Evolutionary conservation across 148 eudicot species (phyloP).

Genomic region (Camellia sinensis): DNA sequence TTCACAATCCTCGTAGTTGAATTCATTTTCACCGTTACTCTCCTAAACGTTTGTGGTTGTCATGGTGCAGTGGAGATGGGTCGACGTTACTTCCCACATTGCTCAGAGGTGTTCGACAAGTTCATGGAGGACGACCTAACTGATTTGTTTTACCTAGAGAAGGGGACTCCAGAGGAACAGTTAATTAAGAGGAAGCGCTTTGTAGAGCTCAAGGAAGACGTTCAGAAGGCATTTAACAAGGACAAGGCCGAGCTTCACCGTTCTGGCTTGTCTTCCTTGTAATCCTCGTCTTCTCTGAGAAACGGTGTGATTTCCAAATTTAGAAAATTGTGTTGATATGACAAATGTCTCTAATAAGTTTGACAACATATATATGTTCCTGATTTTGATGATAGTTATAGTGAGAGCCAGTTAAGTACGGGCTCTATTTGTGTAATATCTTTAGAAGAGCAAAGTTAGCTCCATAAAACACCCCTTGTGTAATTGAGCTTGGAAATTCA

Average conservation of each 20-base stretch:
- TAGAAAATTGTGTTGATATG: slow-evolving; percentile 15
- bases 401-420: no score
- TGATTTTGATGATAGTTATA: slow-evolving; percentile 8
- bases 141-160: slow-evolving; percentile 35
- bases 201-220: slow-evolving; percentile 46
- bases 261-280: slow-evolving; percentile 33
- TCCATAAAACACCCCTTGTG: no score
- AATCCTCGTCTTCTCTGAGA: slow-evolving; percentile 21
- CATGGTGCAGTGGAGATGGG: slow-evolving; percentile 43
- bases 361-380: neutral
- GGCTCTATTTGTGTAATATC: no score
- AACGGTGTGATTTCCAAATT: slow-evolving; percentile 15
- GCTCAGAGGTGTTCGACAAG: slow-evolving; percentile 48
- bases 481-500: no score
- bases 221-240: slow-evolving; percentile 46
- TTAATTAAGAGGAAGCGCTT: slow-evolving; percentile 34
- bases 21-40: neutral
- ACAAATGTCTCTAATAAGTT: neutral
- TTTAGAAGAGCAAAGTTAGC: no score
- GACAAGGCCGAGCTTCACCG: slow-evolving; percentile 44
- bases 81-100: slow-evolving; percentile 44
- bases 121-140: slow-evolving; percentile 45
- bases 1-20: neutral
- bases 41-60: neutral
- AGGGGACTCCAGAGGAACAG: slow-evolving; percentile 46